Evolutionary conservation across 1,284 basidiomycete species (phyloP), one percentile per base, ranked within the genome.

Genomic region (Clitocybe nebularis): DNA sequence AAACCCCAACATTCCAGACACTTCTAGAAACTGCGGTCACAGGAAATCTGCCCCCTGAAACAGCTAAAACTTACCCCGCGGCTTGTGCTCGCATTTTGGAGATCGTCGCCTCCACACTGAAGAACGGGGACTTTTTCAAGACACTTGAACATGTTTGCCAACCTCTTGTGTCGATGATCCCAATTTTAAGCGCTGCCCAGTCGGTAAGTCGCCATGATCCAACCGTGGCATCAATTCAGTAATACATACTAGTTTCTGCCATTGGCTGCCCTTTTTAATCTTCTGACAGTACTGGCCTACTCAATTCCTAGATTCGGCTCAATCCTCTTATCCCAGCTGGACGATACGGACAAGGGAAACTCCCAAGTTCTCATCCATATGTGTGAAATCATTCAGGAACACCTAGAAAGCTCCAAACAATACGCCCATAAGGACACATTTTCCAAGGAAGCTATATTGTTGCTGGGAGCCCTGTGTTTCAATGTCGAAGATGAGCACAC

Each of bases 401-500:
- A 72, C 36, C 59, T 77, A 5, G 51, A 53, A 24, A 60, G 54
- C 22, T 43, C 49, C 28, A 66, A 61, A 20, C 53, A 55, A 13
- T 52, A 57, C 28, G 49, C 48, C 13, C 50, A 57, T 8, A 50
- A 50, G 13, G 60, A 51, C 19, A 46, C 47, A 14, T 60, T 82
- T 19, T 69, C 63, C 20, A 54, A 51, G 36, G 72, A 75, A 48
- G 54, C 63, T 0, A 44, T 84, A 1, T 61, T 61, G 6, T 59
- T 86, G 10, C 57, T 84, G 7, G 77, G 84, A 51, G 64, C 69
- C 0, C 51, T 86, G 17, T 70, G 69, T 41, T 77, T 74, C 68
- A 67, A 66, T 43, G 58, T 65, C 21, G 63, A 72, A 1, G 66
- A 71, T 5, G 70, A 75, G 16, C 48, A 63, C 7, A 64, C 69